Percentiles rank a stretch among this genome's conserved stretches.
Conservation (phyloP, 2,329 filamentous ascomycete species). For the Talaromyces sp. region DNA sequence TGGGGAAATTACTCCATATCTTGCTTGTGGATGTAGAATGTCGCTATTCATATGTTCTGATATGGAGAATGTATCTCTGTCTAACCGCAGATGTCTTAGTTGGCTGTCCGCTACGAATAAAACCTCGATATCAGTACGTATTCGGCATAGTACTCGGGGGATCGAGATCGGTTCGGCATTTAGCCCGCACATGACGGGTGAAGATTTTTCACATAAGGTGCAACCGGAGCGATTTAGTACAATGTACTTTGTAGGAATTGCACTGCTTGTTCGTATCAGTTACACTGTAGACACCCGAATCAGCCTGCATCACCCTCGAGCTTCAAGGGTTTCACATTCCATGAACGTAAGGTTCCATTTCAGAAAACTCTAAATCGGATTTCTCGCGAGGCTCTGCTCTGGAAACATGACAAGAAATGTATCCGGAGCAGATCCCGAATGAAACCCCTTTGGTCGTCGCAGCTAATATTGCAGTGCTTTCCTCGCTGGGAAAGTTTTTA, state of each 20-base stretch:
- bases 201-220: neutral
- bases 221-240: neutral
- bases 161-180: neutral
- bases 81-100: neutral
- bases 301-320: neutral
- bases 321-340: neutral
- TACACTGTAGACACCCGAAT: neutral
- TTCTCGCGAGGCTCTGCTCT: neutral
- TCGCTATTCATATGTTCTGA: neutral
- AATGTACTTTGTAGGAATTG: neutral
- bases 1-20: neutral
- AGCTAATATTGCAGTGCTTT: neutral
- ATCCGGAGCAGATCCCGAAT: neutral
- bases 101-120: neutral
- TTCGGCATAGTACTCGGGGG: neutral
- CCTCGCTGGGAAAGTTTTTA: neutral
- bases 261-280: neutral
- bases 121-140: neutral
- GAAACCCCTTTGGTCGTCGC: neutral
- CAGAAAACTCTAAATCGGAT: neutral
- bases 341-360: neutral
- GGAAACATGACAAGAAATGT: neutral
- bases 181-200: neutral
- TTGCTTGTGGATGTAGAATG: neutral
- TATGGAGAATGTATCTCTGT: neutral